Evolutionary conservation across 2,329 filamentous ascomycete species (phyloP).

Genomic region (Cryphonectria parasitica): DNA sequence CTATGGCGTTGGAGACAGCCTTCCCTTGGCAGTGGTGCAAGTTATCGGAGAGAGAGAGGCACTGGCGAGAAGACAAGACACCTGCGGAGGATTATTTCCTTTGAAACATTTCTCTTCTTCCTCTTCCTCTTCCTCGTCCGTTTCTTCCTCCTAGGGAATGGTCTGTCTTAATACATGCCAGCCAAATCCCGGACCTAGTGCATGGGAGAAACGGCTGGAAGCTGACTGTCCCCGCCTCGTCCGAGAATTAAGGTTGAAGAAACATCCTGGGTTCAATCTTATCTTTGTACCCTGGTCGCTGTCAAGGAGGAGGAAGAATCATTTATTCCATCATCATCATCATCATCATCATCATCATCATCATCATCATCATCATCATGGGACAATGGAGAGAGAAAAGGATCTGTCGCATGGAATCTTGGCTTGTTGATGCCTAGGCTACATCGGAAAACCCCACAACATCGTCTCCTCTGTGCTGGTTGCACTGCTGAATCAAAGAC

Average conservation of each 20-base stretch:
- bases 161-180: neutral
- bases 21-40: neutral
- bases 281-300: neutral
- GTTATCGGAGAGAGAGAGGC: neutral
- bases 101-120: too few relatives aligned
- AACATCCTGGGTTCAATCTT: neutral
- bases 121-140: neutral
- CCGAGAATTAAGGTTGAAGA: slow-evolving; percentile 2
- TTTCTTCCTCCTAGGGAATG: neutral
- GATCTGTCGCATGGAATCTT: too few relatives aligned
- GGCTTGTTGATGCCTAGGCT: neutral
- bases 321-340: too few relatives aligned
- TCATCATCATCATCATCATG: too few relatives aligned
- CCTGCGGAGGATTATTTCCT: too few relatives aligned
- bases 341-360: too few relatives aligned
- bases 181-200: neutral
- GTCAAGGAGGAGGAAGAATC: neutral
- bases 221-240: neutral
- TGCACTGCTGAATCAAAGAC: neutral
- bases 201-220: neutral
- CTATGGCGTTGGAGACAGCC: too few relatives aligned
- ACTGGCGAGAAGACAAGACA: neutral
- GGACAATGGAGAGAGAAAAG: neutral
- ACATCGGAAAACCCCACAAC: neutral
- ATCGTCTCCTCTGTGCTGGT: neutral